Percentiles rank a stretch among this genome's conserved stretches.
Evolutionary conservation across 176 grass and related monocot genomes (phyloP).

Genomic region (Musa troglodytarum): DNA sequence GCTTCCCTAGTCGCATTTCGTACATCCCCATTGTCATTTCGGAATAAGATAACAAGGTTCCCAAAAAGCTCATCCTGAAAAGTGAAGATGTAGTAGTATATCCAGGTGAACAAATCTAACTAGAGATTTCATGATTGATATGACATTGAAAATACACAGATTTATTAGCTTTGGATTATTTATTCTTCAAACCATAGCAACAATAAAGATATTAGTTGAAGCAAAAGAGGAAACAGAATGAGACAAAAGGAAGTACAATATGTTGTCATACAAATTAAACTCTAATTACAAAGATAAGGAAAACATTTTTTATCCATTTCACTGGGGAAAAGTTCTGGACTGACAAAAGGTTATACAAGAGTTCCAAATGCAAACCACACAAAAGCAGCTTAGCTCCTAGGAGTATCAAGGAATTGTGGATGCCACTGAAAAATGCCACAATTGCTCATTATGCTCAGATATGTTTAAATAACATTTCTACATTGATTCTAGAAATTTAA

Average conservation of each 20-base stretch:
- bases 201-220: not conserved
- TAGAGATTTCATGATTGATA: not conserved
- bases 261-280: not conserved
- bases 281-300: no score
- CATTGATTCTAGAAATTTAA: no score
- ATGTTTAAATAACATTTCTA: no score
- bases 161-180: not conserved
- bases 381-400: no score
- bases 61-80: constrained; percentile 62
- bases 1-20: constrained; percentile 70
- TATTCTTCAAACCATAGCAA: not conserved
- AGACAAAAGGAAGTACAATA: not conserved
- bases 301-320: no score
- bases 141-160: not conserved
- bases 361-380: no score
- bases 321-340: no score
- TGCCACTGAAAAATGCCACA: no score
- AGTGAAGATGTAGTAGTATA: not conserved
- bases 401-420: no score
- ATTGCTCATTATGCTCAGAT: no score
- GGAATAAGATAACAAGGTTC: constrained; percentile 50
- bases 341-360: no score
- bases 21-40: constrained; percentile 52
- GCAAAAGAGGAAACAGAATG: not conserved
- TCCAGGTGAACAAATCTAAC: not conserved